These are phyloP conservation scores for Xylaria acuta DNA, from an alignment of 495 filamentous ascomycete species.

Conservation along the genomic window DNA sequence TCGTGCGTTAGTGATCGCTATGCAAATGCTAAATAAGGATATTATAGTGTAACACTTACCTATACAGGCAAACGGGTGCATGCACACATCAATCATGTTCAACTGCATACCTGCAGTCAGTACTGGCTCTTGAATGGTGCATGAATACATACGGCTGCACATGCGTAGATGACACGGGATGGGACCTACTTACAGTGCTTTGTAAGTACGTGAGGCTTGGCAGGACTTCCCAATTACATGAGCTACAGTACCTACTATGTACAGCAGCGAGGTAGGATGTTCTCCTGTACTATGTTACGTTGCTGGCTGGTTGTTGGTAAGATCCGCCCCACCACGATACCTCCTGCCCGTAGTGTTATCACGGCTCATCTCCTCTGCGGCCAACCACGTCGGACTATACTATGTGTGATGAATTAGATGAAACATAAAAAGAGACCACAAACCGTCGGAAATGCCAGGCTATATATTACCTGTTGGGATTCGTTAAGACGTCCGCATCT, in stretches of 20 bases:
- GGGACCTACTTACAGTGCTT: neutral
- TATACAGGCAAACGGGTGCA: neutral
- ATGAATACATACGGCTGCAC: neutral
- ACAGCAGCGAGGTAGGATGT: no score
- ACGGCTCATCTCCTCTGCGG: conserved; percentile 1
- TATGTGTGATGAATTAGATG: neutral
- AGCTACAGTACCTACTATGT: no score
- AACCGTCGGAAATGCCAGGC: conserved; percentile 6
- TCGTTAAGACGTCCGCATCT: neutral
- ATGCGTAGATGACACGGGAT: neutral
- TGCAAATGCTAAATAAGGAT: conserved; percentile 2
- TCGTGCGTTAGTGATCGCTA: neutral
- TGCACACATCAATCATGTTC: neutral
- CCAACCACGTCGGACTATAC: neutral
- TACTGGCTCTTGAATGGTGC: neutral
- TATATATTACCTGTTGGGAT: neutral
- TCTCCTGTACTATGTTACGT: no score
- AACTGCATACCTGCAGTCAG: no score
- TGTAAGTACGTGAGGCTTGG: no score
- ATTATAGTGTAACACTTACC: neutral
- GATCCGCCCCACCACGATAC: neutral
- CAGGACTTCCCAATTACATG: no score
- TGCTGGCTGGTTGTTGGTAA: neutral
- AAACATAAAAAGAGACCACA: neutral
- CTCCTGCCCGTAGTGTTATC: conserved; percentile 5